Conservation (phyloP, 208 protist genomes). For the Blastocrithidia nonstop region DNA sequence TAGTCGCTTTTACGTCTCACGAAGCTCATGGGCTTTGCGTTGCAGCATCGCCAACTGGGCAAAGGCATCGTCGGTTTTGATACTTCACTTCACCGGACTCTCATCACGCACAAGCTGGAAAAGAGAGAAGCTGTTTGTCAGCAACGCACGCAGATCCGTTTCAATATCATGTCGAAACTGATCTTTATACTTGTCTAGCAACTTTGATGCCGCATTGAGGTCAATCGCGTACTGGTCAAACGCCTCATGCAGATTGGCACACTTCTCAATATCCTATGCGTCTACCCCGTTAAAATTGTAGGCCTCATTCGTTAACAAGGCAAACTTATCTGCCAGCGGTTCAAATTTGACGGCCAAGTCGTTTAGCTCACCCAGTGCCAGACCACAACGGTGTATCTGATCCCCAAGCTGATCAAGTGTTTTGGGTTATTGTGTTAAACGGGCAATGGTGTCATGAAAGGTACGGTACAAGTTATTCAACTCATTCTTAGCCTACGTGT, state of each 20-base stretch:
- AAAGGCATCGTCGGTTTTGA: constrained; percentile 72
- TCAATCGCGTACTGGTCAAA: constrained; percentile 82
- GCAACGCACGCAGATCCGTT: constrained; percentile 76
- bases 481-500: constrained; percentile 85
- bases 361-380: constrained; percentile 60
- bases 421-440: constrained; percentile 75
- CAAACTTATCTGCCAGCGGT: constrained; percentile 91
- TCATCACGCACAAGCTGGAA: constrained; percentile 75
- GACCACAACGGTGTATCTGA: constrained; percentile 69
- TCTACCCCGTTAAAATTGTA: constrained; percentile 72
- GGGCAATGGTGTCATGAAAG: constrained; percentile 61
- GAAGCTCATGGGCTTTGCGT: constrained; percentile 47
- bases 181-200: constrained; percentile 89
- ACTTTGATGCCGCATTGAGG: constrained; percentile 61
- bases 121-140: constrained; percentile 64
- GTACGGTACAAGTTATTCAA: constrained; percentile 80
- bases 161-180: constrained; percentile 90
- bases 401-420: constrained; percentile 90
- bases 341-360: constrained; percentile 82
- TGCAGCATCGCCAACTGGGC: constrained; percentile 58
- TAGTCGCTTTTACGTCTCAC: constrained; percentile 55
- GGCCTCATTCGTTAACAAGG: constrained; percentile 78
- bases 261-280: constrained; percentile 61
- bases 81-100: constrained; percentile 48
- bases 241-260: constrained; percentile 71